phyloP scores from a whole-genome alignment of 192 early-diverging fungal genomes.

The Phlyctochytrium arcticum region DNA sequence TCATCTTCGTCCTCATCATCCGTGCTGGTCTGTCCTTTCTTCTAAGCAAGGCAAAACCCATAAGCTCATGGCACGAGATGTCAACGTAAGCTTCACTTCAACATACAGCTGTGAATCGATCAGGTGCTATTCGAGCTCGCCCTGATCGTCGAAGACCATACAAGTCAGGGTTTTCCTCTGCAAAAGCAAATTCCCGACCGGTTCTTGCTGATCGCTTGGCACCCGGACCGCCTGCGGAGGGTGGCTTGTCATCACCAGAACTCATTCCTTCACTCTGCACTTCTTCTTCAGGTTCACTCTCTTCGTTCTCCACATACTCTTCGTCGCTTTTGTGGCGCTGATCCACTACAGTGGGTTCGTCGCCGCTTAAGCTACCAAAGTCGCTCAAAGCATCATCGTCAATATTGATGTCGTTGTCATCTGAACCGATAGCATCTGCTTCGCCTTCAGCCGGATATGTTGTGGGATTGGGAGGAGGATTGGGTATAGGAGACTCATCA shows the following conservation, averaged over 20 bases:
- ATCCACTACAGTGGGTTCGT: background rate
- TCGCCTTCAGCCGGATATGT: background rate
- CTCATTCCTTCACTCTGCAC: background rate
- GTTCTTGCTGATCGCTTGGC: background rate
- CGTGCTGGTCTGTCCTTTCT: background rate
- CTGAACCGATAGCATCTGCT: too few relatives aligned
- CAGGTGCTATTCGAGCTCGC: conserved; percentile 5
- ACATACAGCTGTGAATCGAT: background rate
- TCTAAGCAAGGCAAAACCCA: too few relatives aligned
- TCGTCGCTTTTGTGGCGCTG: background rate
- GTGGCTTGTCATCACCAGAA: background rate
- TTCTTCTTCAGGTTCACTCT: conserved; percentile 16
- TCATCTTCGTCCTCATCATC: conserved; percentile 6
- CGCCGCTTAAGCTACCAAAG: background rate
- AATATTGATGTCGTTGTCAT: background rate
- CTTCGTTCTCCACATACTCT: conserved; percentile 1
- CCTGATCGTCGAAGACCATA: conserved; percentile 22
- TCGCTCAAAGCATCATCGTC: background rate
- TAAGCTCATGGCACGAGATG: too few relatives aligned
- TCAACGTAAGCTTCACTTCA: too few relatives aligned
- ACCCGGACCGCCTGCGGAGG: background rate
- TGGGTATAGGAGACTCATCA: background rate
- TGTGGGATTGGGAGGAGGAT: background rate
- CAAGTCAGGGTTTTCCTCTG: conserved; percentile 18
- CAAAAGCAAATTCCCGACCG: conserved; percentile 10